Conservation (phyloP, 495 filamentous ascomycete species). For the Viridothelium virens region DNA sequence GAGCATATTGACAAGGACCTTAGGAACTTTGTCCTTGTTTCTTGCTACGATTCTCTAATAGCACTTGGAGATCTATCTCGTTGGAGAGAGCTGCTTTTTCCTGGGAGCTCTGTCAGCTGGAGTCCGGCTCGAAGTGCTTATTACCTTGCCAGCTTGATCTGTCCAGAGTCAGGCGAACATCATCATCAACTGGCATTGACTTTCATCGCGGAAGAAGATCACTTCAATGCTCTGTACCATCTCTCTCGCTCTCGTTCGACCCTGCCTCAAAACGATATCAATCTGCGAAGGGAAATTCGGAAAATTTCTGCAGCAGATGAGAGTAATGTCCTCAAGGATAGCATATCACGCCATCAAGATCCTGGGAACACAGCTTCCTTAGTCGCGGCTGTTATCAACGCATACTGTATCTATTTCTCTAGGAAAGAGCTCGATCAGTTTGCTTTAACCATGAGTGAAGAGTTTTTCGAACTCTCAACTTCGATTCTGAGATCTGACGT, state of each 20-base stretch:
- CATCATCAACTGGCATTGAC: conserved; percentile 89
- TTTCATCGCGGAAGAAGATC: conserved; percentile 62
- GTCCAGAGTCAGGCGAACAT: conserved; percentile 68
- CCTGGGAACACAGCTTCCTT: not conserved
- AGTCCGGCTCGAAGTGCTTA: conserved; percentile 78
- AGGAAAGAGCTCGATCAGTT: conserved; percentile 29
- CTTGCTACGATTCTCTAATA: conserved; percentile 77
- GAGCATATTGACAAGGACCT: conserved; percentile 31
- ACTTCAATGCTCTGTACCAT: conserved; percentile 79
- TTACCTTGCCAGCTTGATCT: conserved; percentile 65
- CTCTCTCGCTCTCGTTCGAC: conserved; percentile 74
- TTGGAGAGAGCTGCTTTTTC: conserved; percentile 54
- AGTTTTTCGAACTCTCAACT: conserved; percentile 50
- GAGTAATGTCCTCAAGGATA: not conserved
- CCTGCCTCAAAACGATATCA: conserved; percentile 60
- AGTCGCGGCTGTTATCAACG: not conserved
- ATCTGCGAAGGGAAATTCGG: conserved; percentile 75
- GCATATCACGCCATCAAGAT: not conserved
- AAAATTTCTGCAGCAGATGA: conserved; percentile 41
- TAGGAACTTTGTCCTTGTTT: conserved; percentile 52
- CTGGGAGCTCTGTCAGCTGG: conserved; percentile 41
- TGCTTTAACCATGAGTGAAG: conserved; percentile 62
- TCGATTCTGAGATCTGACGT: not conserved
- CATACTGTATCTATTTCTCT: not conserved
- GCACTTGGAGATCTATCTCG: conserved; percentile 85